Evolutionary conservation across 2,329 filamentous ascomycete genomes (phyloP), one percentile per base, ranked within the genome.

Genomic region (Fusarium sp.): DNA sequence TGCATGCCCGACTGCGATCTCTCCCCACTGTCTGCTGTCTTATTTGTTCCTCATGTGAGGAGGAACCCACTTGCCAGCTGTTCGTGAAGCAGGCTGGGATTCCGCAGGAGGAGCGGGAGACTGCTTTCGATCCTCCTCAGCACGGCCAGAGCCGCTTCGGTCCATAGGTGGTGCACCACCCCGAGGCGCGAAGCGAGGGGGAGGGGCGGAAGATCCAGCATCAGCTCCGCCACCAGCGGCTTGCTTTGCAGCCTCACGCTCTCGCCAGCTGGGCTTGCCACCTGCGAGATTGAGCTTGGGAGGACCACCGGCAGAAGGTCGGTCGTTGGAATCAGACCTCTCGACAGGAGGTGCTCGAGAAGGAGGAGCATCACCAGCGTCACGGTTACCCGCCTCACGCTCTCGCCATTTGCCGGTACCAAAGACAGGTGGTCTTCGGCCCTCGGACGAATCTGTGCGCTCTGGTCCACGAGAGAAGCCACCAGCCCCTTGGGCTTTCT

Each of bases 201-300:
- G 83, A 36, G 86, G 80, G 38, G 76, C 58, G 38, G 69, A 70
- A 54, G 69, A 65, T 48, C 58, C 68, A 54, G 78, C 82, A 68
- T 87, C 87, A 52, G 82, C 77, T 54, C 79, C 78, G 17, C 82
- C 77, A 39, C 81, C 79, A 62, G 82, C 81, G 58, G 79, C 77
- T 41, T 84, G 80, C 77, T 78, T 87, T 68, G 86, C 84, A 57
- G 89, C 90, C 82, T 94, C 89, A 78, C 92, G 91, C 38, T 94
- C 92, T 81, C 93, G 91, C 93, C 93, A 95, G 77, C 88, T 89
- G 62, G 90, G 86, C 84, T 90, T 92, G 80, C 81, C 86, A 75
- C 75, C 75, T 68, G 88, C 83, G 61, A 94, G 88, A 60, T 86
- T 82, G 70, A 94, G 86, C 71, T 87, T 88, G 44, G 91, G 92